These are phyloP conservation scores for Cercospora zeina DNA, from an alignment of 2,329 filamentous ascomycete genomes.

Conservation along the genomic window DNA sequence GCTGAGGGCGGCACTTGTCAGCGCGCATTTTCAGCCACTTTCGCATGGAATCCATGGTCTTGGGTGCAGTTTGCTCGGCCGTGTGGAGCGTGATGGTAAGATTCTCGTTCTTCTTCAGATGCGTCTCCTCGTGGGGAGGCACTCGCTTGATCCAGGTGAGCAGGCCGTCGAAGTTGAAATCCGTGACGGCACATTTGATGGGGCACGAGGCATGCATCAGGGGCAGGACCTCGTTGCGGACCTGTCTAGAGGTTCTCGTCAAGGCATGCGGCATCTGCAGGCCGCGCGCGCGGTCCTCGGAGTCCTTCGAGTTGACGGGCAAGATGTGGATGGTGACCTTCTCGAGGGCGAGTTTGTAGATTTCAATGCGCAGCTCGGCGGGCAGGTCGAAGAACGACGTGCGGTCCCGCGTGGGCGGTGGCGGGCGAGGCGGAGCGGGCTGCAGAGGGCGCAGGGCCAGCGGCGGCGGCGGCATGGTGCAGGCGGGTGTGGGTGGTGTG, in stretches of 20 bases:
- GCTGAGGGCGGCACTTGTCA: conserved; percentile 36
- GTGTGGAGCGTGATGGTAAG: conserved; percentile 35
- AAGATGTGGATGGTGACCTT: conserved; percentile 38
- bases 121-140: conserved; percentile 34
- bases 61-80: conserved; percentile 22
- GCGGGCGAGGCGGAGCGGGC: conserved; percentile 16
- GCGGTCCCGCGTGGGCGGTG: conserved; percentile 16
- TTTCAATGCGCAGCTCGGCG: conserved; percentile 38
- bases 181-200: conserved; percentile 36
- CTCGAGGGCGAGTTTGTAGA: conserved; percentile 38
- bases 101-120: conserved; percentile 35
- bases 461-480: conserved; percentile 19
- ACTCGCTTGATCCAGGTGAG: conserved; percentile 36
- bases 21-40: conserved; percentile 38
- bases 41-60: conserved; percentile 29
- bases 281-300: conserved; percentile 20
- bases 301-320: conserved; percentile 23
- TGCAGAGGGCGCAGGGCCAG: conserved; percentile 27
- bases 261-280: conserved; percentile 33
- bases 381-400: conserved; percentile 37
- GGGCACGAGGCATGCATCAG: conserved; percentile 37
- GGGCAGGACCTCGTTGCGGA: conserved; percentile 38
- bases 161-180: conserved; percentile 39
- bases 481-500: conserved; percentile 18
- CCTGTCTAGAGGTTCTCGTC: conserved; percentile 32